Conservation (phyloP, 371 early-diverging fungal genomes). For the Rhizopus delemar region DNA sequence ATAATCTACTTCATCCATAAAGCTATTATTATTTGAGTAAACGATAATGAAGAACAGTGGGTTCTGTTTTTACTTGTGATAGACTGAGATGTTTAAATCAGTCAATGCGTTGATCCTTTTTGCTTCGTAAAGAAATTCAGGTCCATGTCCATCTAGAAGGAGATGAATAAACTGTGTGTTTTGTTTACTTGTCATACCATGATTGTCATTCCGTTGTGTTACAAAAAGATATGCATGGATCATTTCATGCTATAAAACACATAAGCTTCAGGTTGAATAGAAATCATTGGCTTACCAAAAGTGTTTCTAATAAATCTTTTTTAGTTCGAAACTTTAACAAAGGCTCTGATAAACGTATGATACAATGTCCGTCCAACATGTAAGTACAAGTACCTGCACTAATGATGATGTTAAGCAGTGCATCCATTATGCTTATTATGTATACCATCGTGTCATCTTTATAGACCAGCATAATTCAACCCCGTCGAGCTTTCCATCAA, state of each 20-base stretch:
- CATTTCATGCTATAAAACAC: constrained; percentile 43
- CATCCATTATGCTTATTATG: too few species aligned
- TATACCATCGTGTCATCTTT: too few species aligned
- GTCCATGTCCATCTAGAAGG: constrained; percentile 55
- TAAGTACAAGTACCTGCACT: constrained; percentile 56
- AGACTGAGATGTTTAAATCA: constrained; percentile 61
- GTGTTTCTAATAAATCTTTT: constrained; percentile 55
- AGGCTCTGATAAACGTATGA: constrained; percentile 63
- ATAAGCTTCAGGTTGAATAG: constrained; percentile 13
- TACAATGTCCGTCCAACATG: constrained; percentile 43
- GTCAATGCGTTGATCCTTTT: constrained; percentile 55
- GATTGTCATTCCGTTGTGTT: constrained; percentile 46
- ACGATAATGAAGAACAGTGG: not conserved
- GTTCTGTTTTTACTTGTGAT: constrained; percentile 42
- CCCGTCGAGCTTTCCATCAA: too few species aligned
- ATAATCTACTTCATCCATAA: constrained; percentile 64
- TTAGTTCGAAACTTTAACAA: constrained; percentile 66
- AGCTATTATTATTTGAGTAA: constrained; percentile 26
- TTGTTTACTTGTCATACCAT: constrained; percentile 23
- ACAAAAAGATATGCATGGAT: constrained; percentile 67
- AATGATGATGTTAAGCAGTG: not conserved
- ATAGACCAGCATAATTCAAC: too few species aligned
- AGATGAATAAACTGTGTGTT: not conserved
- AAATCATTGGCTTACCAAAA: constrained; percentile 30
- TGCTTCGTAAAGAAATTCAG: constrained; percentile 48